Percentiles rank a stretch among this genome's conserved stretches.
Conservation (phyloP, 805 yeast species). For the Kuraishia capsulata region DNA sequence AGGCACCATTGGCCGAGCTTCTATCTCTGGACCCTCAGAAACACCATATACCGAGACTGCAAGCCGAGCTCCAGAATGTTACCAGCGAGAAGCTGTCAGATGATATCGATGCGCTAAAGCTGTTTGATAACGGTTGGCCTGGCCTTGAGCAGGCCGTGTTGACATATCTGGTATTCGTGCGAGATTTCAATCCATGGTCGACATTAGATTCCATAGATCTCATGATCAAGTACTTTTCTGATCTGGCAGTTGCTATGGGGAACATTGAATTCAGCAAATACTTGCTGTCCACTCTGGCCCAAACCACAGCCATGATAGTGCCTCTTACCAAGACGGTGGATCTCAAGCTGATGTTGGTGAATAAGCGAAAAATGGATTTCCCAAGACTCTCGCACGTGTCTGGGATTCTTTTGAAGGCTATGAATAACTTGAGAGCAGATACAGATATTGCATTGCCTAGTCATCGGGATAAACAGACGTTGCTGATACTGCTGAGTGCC, state of each 20-base stretch:
- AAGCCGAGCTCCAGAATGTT: slow-evolving; percentile 12
- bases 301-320: slow-evolving; percentile 28
- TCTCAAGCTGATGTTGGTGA: slow-evolving; percentile 27
- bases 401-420: slow-evolving; percentile 34
- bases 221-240: slow-evolving; percentile 34
- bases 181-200: slow-evolving; percentile 51
- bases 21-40: slow-evolving; percentile 14
- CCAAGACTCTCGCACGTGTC: slow-evolving; percentile 42
- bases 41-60: slow-evolving; percentile 17
- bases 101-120: slow-evolving; percentile 18
- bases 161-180: slow-evolving; percentile 32
- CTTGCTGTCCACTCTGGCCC: slow-evolving; percentile 25
- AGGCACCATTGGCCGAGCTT: neutral
- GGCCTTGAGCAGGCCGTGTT: slow-evolving; percentile 35
- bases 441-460: slow-evolving; percentile 23
- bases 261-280: slow-evolving; percentile 29
- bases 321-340: slow-evolving; percentile 38
- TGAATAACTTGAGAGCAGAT: slow-evolving; percentile 41
- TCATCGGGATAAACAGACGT: slow-evolving; percentile 28
- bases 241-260: slow-evolving; percentile 38
- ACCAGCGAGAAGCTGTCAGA: slow-evolving; percentile 13
- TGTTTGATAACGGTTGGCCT: slow-evolving; percentile 25
- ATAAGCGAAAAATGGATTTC: slow-evolving; percentile 18
- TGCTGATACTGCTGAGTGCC: slow-evolving; percentile 39
- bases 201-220: slow-evolving; percentile 44